Conservation (phyloP, 2,329 filamentous ascomycete genomes). For the Emmonsiellopsis sp. region DNA sequence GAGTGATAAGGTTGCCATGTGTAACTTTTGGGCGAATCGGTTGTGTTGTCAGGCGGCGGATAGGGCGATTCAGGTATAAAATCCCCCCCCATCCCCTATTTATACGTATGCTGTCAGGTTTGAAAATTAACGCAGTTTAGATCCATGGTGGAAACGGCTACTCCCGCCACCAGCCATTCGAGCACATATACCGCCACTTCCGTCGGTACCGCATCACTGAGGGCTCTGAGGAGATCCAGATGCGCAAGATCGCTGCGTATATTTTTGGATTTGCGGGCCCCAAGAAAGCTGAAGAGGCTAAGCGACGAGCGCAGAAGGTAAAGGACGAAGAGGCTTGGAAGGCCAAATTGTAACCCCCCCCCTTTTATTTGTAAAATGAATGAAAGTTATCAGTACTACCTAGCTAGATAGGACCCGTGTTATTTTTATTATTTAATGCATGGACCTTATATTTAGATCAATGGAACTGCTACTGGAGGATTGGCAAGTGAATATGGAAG, state of each 20-base stretch:
- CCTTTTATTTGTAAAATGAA: too few species aligned
- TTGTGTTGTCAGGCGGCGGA: constrained; percentile 54
- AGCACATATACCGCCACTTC: constrained; percentile 59
- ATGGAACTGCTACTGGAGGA: too few species aligned
- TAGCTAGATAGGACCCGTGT: not conserved
- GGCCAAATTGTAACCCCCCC: constrained; percentile 4
- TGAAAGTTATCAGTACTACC: not conserved
- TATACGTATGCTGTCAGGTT: not conserved
- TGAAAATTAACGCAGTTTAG: constrained; percentile 5
- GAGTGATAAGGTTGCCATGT: constrained; percentile 57
- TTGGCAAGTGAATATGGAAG: too few species aligned
- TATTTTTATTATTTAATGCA: too few species aligned
- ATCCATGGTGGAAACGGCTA: constrained; percentile 53
- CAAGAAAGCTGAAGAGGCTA: constrained; percentile 8
- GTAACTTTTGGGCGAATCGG: constrained; percentile 57
- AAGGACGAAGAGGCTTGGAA: constrained; percentile 12
- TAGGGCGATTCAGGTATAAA: constrained; percentile 48
- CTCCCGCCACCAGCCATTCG: constrained; percentile 50
- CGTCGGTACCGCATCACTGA: constrained; percentile 56
- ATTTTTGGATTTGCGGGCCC: constrained; percentile 40
- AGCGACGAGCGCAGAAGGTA: constrained; percentile 5
- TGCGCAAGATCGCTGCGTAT: constrained; percentile 55
- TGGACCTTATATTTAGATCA: too few species aligned
- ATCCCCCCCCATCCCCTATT: not conserved
- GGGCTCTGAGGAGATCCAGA: constrained; percentile 57